Percentiles rank a stretch among this genome's conserved stretches.
These are phyloP conservation scores for Cocos nucifera DNA, from an alignment of 176 grass and related monocot species.

Conservation along the genomic window DNA sequence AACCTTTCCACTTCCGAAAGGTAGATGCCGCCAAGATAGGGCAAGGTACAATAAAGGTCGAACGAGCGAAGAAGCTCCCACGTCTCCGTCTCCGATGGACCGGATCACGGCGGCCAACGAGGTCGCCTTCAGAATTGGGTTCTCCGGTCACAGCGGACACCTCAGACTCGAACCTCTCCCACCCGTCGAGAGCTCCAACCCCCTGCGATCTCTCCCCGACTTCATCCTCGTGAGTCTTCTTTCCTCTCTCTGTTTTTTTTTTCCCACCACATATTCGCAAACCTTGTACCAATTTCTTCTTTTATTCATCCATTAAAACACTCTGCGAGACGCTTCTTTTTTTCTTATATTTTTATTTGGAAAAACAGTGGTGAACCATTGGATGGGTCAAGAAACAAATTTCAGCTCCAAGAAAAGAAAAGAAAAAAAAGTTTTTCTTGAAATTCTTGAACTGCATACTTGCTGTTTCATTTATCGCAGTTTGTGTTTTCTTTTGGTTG, in stretches of 20 bases:
- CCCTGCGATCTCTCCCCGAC: slow-evolving; percentile 31
- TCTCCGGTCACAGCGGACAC: slow-evolving; percentile 79
- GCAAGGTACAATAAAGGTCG: too few species aligned
- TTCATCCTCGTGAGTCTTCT: slow-evolving; percentile 57
- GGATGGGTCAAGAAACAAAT: too few species aligned
- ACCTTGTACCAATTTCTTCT: background rate
- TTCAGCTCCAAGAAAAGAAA: too few species aligned
- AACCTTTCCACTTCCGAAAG: too few species aligned
- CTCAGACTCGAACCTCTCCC: slow-evolving; percentile 60
- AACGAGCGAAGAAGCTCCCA: too few species aligned
- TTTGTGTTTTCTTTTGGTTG: background rate
- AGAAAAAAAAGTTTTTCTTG: background rate
- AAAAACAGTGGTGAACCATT: too few species aligned
- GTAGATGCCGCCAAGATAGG: too few species aligned
- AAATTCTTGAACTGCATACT: background rate
- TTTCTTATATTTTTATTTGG: too few species aligned
- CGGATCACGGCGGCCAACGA: slow-evolving; percentile 26
- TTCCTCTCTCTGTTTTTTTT: background rate
- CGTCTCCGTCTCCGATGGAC: too few species aligned
- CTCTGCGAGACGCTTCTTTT: background rate
- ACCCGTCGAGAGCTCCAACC: slow-evolving; percentile 11
- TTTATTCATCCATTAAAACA: slow-evolving; percentile 21
- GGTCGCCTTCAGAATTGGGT: slow-evolving; percentile 64
- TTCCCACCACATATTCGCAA: background rate
- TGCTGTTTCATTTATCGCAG: background rate